A percentile compares a stretch with the other conserved stretches of the same genome.
Evolutionary conservation across 768 basidiomycete genomes (phyloP).

Genomic region (Calocera viscosa): DNA sequence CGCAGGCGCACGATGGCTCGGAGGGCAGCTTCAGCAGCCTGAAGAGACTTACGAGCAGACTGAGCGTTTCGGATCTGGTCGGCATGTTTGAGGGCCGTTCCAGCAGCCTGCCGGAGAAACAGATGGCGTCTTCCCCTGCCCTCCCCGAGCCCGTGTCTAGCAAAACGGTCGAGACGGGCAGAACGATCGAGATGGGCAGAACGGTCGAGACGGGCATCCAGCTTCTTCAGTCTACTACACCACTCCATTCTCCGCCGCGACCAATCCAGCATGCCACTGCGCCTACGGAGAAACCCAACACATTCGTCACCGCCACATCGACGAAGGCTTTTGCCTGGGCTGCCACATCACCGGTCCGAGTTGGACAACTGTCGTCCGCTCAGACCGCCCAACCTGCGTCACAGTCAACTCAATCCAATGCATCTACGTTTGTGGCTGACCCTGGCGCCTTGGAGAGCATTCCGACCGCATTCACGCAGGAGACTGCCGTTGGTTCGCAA

Average conservation of each 20-base stretch:
- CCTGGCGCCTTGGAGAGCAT: not conserved
- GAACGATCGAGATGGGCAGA: too few relatives aligned
- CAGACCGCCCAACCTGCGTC: conserved; percentile 2
- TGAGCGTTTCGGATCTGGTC: not conserved
- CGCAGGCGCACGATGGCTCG: not conserved
- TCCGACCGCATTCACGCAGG: conserved; percentile 14
- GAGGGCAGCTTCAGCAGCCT: not conserved
- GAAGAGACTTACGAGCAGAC: not conserved
- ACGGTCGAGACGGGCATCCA: not conserved
- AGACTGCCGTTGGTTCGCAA: not conserved
- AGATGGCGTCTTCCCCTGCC: not conserved
- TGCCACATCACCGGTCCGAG: not conserved
- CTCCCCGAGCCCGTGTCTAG: not conserved
- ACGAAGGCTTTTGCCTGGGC: conserved; percentile 7
- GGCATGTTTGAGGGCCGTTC: not conserved
- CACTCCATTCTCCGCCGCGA: conserved; percentile 9
- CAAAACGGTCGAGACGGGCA: not conserved
- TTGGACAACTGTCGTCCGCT: conserved; percentile 5
- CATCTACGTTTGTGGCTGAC: not conserved
- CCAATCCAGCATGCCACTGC: not conserved
- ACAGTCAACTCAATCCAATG: not conserved
- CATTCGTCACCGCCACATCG: conserved; percentile 1
- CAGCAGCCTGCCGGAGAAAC: not conserved
- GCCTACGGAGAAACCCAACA: not conserved
- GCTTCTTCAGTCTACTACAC: conserved; percentile 12